Base-by-base conservation (phyloP, 345 rosid genomes). In the Linum trigynum region DNA sequence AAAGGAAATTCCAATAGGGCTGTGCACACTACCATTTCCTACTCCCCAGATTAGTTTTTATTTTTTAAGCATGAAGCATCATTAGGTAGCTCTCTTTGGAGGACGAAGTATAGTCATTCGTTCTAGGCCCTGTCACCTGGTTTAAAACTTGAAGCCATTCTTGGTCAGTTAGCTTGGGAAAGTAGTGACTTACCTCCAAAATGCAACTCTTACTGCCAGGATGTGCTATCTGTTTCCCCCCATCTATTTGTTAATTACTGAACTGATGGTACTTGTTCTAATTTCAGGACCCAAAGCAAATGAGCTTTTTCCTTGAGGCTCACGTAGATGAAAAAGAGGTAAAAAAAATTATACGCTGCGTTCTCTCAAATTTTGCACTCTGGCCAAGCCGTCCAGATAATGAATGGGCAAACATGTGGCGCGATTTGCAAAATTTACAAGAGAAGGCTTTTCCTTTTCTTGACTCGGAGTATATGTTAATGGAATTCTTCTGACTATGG, bases 381-480 rank as follows among this genome's bases (percentile, higher is more conserved):
- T 80, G 91, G 67, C 92, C 88, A 58, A 80, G 84, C 17, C 84
- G 84, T 57, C 82, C 95, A 67, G 99, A 94, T 85, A 88, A 84
- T 80, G 99, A 91, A 67, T 94, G 99, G 99, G 86, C 99, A 62
- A 88, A 77, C 83, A 83, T 94, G 97, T 94, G 97, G 99, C 88
- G 87, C 57, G 96, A 94, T 78, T 72, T 94, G 84, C 95, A 80
- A 70, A 83, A 70, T 65, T 72, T 91, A 77, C 83, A 69, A 64
- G 95, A 91, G 74, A 94, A 86, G 83, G 97, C 95, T 68, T 88
- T 94, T 83, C 79, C 88, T 65, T 94, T 88, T 75, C 83, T 94
- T 51, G 92, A 94, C 68, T 86, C 82, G 55, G 97, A 94, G 76
- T 90, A 81, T 60, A 84, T 94, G 88, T 74, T 94, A 70, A 76